Base-by-base conservation (phyloP, 306 rosid species). In the Sindora glabra region DNA sequence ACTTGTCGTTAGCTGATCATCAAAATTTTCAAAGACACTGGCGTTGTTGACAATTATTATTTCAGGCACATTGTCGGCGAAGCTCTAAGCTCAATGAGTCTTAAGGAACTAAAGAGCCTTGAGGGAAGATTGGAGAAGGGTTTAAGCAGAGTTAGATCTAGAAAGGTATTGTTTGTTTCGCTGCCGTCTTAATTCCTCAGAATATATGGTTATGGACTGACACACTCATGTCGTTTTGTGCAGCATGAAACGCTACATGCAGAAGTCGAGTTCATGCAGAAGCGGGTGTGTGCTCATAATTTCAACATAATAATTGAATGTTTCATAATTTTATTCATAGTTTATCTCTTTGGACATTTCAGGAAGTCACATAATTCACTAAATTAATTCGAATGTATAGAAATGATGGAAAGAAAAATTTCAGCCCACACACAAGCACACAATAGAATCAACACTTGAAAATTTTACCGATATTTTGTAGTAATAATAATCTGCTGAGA, bases 41-140 rank as follows among this genome's bases (percentile, higher is more conserved):
- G 13, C 29, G 30, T 17, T 32, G 3, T 50, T n/a, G n/a, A n/a
- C n/a, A n/a, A n/a, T n/a, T n/a, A n/a, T n/a, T n/a, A n/a, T n/a
- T n/a, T 23, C 64, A 91, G 98, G 86, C 82, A 91, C 70, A 91
- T 91, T 23, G 67, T 88, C 54, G 98, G 98, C 29, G 98, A 91
- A 74, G 95, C 92, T 58, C 83, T 91, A 0, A 80, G 96, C 70
- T 33, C 77, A 34, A 59, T 91, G 74, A 81, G 67, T 50, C 72
- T 81, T 3, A 91, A 91, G 73, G 98, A 91, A 41, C 88, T 91
- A 12, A 91, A 85, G 75, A 87, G 79, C 70, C 80, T 91, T 2
- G 98, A 91, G 79, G 81, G 86, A 63, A 85, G 89, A 73, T 68
- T 91, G 86, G 98, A 91, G 88, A 91, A 84, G 77, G 98, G 96